Evolutionary conservation across 2,329 filamentous ascomycete genomes (phyloP), one percentile per base, ranked within the genome.

Genomic region (Phyllosticta ampelicida): DNA sequence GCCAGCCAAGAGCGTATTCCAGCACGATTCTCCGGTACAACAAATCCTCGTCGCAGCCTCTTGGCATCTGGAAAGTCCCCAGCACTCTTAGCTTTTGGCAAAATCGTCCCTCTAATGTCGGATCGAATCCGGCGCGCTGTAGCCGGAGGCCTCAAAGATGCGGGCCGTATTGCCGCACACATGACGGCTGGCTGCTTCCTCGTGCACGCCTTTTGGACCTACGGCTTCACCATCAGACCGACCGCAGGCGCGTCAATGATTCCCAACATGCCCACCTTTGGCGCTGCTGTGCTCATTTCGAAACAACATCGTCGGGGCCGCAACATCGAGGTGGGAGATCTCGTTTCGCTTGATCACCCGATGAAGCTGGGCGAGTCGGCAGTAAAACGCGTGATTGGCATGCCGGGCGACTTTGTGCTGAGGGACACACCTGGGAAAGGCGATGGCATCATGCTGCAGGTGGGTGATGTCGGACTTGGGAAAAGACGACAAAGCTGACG

Each of bases 181-280:
- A 6, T n/a, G 8, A 6, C n/a, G n/a, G 36, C 36, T 16, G 36
- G 36, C 11, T 44, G n/a, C 11, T 1, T 26, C 36, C 54, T 65
- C 23, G 48, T 58, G 11, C 74, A 77, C 64, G 63, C 73, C 50
- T 65, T 72, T 62, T 57, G 63, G 29, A 64, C 64, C 26, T 85
- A 94, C 73, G 75, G 83, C 65, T 82, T 83, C 73, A 78, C 78
- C 62, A 66, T 86, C 63, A 79, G 80, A 19, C 72, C 77, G 3
- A 84, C 84, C 16, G 77, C 77, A 23, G 92, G 92, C 1, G 84
- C 90, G 3, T 92, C 87, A 18, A 97, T 97, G 94, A 80, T 94
- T 54, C 92, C 92, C 8, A 96, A 90, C 0, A 84, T 96, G 61
- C 77, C 79, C 21, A 77, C 84, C 1, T 71, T 77, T 9, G 85